Evolutionary conservation across 805 yeast genomes (phyloP).

Genomic region (Lipomyces kockii): DNA sequence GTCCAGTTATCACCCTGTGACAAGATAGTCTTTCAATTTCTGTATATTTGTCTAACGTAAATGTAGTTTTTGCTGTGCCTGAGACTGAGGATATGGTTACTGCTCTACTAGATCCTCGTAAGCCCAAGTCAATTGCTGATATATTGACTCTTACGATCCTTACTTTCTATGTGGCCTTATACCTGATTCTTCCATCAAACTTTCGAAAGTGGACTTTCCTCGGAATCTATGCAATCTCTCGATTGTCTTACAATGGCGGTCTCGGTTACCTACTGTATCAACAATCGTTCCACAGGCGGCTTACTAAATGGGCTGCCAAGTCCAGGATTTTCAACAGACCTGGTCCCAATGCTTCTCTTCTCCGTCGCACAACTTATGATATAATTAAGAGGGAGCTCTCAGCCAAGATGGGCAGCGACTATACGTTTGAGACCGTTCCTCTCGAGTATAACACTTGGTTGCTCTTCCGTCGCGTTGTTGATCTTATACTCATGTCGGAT

Average conservation of each 20-base stretch:
- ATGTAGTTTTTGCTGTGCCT: slow-evolving; percentile 50
- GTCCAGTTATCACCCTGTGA: neutral
- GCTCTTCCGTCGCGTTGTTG: slow-evolving; percentile 76
- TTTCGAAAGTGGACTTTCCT: slow-evolving; percentile 52
- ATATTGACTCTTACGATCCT: slow-evolving; percentile 58
- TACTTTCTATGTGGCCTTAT: slow-evolving; percentile 44
- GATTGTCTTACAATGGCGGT: slow-evolving; percentile 77
- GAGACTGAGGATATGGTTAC: slow-evolving; percentile 84
- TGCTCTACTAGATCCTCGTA: slow-evolving; percentile 75
- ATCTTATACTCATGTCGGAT: slow-evolving; percentile 82
- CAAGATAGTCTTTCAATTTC: neutral
- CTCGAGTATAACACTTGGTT: slow-evolving; percentile 84
- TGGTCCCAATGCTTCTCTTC: slow-evolving; percentile 20
- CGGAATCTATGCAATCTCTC: slow-evolving; percentile 69
- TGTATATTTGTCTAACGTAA: neutral
- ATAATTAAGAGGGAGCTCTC: slow-evolving; percentile 54
- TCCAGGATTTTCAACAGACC: slow-evolving; percentile 52
- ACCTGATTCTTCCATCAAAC: slow-evolving; percentile 39
- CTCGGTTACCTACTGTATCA: slow-evolving; percentile 69
- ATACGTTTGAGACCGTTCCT: slow-evolving; percentile 55
- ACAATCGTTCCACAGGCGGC: slow-evolving; percentile 63
- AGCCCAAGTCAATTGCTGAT: slow-evolving; percentile 71
- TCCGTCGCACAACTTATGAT: slow-evolving; percentile 46
- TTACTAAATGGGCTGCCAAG: slow-evolving; percentile 58
- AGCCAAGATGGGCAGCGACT: slow-evolving; percentile 52